These are phyloP conservation scores for Casuarina cunninghamiana DNA, from an alignment of 306 rosid species.

Conservation along the genomic window DNA sequence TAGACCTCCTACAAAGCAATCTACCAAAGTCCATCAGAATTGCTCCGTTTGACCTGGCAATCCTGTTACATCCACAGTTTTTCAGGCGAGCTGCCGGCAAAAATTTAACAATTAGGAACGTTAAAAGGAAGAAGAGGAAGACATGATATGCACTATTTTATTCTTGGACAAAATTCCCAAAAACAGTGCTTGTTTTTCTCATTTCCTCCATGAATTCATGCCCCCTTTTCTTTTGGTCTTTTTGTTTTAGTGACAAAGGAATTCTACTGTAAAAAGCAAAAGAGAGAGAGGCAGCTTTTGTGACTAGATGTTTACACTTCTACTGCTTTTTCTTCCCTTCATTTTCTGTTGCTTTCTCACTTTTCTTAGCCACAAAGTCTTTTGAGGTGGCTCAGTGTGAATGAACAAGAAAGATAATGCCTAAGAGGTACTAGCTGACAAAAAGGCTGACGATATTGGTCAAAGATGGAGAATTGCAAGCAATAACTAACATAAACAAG, in stretches of 20 bases:
- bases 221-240: too few relatives aligned
- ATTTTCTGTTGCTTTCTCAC: not conserved
- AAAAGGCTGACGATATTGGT: not conserved
- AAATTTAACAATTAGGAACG: not conserved
- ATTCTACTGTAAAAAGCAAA: not conserved
- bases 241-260: too few relatives aligned
- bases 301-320: not conserved
- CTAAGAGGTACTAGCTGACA: not conserved
- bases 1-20: not conserved
- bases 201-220: too few relatives aligned
- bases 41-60: not conserved
- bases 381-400: not conserved
- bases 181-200: not conserved
- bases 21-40: not conserved
- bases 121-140: not conserved
- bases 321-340: not conserved
- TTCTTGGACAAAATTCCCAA: not conserved
- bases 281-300: not conserved
- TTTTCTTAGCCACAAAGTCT: not conserved
- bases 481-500: slow-evolving; percentile 3
- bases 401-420: not conserved
- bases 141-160: not conserved
- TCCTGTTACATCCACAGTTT: not conserved
- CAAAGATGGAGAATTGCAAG: slow-evolving; percentile 12
- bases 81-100: not conserved